Percentiles rank a stretch among this genome's conserved stretches.
Conservation (phyloP, 179 eudicot genomes). For the Silene vulgaris region DNA sequence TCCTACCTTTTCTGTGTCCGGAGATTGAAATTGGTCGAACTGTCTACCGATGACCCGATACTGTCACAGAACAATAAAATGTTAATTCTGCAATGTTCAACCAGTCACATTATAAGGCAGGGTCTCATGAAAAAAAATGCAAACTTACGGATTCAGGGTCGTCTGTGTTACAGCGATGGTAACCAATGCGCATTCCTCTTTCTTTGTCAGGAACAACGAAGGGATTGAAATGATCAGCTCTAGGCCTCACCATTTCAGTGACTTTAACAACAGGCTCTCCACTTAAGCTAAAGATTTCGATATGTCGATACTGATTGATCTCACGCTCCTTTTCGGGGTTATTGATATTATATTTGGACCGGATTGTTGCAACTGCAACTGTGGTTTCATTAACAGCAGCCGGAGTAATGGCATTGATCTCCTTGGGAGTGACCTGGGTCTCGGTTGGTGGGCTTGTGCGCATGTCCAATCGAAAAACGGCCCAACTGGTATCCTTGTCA, state of each 20-base stretch:
- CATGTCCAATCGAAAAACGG: constrained; percentile 12
- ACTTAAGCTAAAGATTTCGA: constrained; percentile 17
- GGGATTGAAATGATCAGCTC: constrained; percentile 28
- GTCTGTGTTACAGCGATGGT: constrained; percentile 24
- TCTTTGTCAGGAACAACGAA: background rate
- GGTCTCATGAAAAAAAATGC: no score
- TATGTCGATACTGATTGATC: constrained; percentile 13
- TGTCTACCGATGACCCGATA: constrained; percentile 11
- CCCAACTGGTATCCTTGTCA: constrained; percentile 11
- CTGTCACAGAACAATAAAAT: background rate
- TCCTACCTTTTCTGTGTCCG: constrained; percentile 16
- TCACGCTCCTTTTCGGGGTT: constrained; percentile 1
- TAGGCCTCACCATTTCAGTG: constrained; percentile 8
- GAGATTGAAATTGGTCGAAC: constrained; percentile 19
- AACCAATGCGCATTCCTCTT: constrained; percentile 12
- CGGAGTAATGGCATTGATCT: constrained; percentile 21
- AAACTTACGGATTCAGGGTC: constrained; percentile 2
- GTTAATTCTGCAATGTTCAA: no score
- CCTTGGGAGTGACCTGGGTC: constrained; percentile 14
- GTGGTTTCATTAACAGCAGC: constrained; percentile 17
- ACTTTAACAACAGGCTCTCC: background rate
- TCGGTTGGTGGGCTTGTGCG: background rate
- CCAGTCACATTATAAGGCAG: background rate
- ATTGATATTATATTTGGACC: background rate
- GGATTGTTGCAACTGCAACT: constrained; percentile 16